Base-by-base conservation (phyloP, 805 yeast species). In the Candida coleopterorum region DNA sequence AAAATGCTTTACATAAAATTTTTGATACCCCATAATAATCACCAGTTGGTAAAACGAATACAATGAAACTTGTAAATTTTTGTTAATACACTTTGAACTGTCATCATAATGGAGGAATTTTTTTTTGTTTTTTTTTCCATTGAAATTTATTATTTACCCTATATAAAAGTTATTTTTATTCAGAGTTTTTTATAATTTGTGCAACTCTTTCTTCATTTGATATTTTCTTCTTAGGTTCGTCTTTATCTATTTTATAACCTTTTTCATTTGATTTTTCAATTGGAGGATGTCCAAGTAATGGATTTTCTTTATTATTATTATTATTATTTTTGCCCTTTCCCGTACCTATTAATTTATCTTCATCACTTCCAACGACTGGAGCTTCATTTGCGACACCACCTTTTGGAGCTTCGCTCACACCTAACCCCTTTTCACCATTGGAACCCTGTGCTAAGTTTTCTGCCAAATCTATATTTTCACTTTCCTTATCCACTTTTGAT, bases 381-480 rank as follows among this genome's bases (percentile, higher is more conserved):
- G 63, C 72, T 45, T 67, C 73, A 47, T 67, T 67, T 26, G 71
- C 73, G 39, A 65, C 53, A 2, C 73, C 73, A 10, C 73, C 73
- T 46, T 62, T 64, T 9, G 73, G 73, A 3, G 73, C 73, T 37
- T 67, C 71, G 12, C 48, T 49, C 4, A 67, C 61, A 2, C 69
- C 72, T 25, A 50, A 38, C 4, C 70, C 70, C 29, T 54, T 55
- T 30, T 64, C 63, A 4, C 69, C 72, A 39, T 62, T 58, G 6
- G 66, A 55, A 28, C 61, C 64, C 30, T 55, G 52, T 6, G 65
- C 70, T 47, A 59, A 45, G 45, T 65, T 65, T 18, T 49, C 57
- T 2, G 70, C 70, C 49, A 67, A 60, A 17, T 53, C 68, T 11
- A 46, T 40, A 39, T 62, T 62, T 27, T 54, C 58, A 18, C 41